phyloP scores from a whole-genome alignment of 2,329 filamentous ascomycete species.

The Colletotrichum truncatum region DNA sequence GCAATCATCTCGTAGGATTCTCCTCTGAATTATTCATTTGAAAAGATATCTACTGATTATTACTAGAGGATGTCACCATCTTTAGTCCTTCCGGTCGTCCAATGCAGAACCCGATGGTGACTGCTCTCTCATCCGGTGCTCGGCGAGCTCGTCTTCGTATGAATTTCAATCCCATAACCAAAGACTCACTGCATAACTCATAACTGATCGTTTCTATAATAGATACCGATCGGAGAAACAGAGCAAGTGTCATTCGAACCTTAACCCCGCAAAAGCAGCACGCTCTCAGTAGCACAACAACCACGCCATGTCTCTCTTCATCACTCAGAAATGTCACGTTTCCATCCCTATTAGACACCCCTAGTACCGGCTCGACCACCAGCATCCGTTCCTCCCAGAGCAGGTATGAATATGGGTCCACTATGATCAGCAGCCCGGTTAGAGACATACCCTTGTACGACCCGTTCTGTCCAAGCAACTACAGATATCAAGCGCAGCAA shows the following conservation, averaged over 20 bases:
- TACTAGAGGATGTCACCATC: background rate
- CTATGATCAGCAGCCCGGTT: background rate
- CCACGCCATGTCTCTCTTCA: background rate
- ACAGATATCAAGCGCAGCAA: background rate
- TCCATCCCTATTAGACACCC: background rate
- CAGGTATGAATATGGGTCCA: background rate
- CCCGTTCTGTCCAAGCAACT: background rate
- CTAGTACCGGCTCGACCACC: background rate
- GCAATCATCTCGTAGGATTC: background rate
- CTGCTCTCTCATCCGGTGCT: constrained; percentile 4
- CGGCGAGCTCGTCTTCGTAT: constrained; percentile 11
- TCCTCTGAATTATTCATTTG: background rate
- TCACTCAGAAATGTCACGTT: background rate
- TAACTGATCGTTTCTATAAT: background rate
- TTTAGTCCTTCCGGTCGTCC: constrained; percentile 10
- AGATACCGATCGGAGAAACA: constrained; percentile 18
- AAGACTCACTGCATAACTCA: too few relatives aligned
- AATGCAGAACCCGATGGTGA: constrained; percentile 11
- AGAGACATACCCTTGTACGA: background rate
- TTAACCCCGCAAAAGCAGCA: background rate
- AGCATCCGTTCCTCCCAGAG: background rate
- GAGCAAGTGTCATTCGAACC: constrained; percentile 7
- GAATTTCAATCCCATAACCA: background rate
- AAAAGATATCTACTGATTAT: background rate
- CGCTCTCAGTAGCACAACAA: background rate